A percentile compares a stretch with the other conserved stretches of the same genome.
phyloP scores from a whole-genome alignment of 352 stramenopile genomes.

The Phytophthora hibernalis region DNA sequence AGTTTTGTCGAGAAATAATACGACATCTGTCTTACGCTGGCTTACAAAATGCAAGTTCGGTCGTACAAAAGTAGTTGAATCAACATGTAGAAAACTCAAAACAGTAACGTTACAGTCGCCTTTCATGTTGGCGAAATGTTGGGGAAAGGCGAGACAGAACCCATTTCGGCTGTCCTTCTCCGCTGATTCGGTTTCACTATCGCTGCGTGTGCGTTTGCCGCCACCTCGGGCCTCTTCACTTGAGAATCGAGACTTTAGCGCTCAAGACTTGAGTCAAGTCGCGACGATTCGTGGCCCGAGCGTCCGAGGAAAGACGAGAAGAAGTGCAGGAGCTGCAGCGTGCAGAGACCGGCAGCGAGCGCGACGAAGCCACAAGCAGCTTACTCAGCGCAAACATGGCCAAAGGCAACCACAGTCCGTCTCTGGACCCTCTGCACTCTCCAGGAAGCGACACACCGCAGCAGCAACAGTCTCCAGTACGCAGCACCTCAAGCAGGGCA shows the following conservation, averaged over 20 bases:
- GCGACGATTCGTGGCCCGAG: slow-evolving; percentile 17
- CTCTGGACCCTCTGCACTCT: slow-evolving; percentile 31
- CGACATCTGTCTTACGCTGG: no score
- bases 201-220: not conserved
- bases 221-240: slow-evolving; percentile 16
- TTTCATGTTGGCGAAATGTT: slow-evolving; percentile 7
- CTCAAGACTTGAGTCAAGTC: no score
- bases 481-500: slow-evolving; percentile 5
- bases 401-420: slow-evolving; percentile 8
- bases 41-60: no score
- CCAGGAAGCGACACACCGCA: slow-evolving; percentile 24
- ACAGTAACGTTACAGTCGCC: not conserved
- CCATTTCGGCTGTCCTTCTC: slow-evolving; percentile 9
- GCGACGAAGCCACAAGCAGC: slow-evolving; percentile 23
- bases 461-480: not conserved
- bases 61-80: no score
- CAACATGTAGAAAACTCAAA: no score
- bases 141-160: slow-evolving; percentile 24
- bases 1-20: no score
- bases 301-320: slow-evolving; percentile 28
- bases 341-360: slow-evolving; percentile 32
- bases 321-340: slow-evolving; percentile 41
- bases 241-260: slow-evolving; percentile 17
- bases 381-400: not conserved
- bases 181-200: slow-evolving; percentile 24